These are phyloP conservation scores for Glarea lozoyensis DNA, from an alignment of 495 filamentous ascomycete genomes.

Conservation along the genomic window DNA sequence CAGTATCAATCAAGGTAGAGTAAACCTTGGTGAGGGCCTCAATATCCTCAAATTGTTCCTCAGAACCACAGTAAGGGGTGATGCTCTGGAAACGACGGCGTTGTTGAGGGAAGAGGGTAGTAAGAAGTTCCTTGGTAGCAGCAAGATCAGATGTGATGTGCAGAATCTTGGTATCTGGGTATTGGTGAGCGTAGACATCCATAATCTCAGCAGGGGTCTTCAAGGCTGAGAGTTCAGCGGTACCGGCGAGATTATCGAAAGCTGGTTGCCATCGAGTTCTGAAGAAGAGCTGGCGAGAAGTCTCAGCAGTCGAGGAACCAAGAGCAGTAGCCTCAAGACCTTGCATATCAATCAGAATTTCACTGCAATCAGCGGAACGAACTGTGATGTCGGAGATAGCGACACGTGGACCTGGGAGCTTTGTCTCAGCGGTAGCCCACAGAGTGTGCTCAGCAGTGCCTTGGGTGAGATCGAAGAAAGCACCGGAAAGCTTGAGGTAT, in stretches of 20 bases:
- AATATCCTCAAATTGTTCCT: not conserved
- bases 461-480: slow-evolving; percentile 6
- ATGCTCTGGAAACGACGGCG: not conserved
- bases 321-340: slow-evolving; percentile 18
- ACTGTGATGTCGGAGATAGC: slow-evolving; percentile 15
- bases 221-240: not conserved
- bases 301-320: slow-evolving; percentile 10
- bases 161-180: slow-evolving; percentile 14
- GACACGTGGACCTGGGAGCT: slow-evolving; percentile 17
- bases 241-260: slow-evolving; percentile 7
- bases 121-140: slow-evolving; percentile 5
- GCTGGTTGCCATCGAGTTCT: slow-evolving; percentile 19
- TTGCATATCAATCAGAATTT: slow-evolving; percentile 18
- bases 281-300: slow-evolving; percentile 16
- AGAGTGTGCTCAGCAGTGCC: slow-evolving; percentile 9
- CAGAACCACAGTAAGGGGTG: not conserved
- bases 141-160: slow-evolving; percentile 14
- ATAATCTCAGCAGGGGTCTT: slow-evolving; percentile 9
- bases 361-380: slow-evolving; percentile 12
- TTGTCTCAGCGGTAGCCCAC: slow-evolving; percentile 14
- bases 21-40: not conserved
- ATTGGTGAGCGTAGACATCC: slow-evolving; percentile 18
- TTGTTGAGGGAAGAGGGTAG: not conserved
- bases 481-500: slow-evolving; percentile 18
- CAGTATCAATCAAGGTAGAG: not conserved